Evolutionary conservation across 2,329 filamentous ascomycete genomes (phyloP).

Genomic region (Ascochyta koolunga): DNA sequence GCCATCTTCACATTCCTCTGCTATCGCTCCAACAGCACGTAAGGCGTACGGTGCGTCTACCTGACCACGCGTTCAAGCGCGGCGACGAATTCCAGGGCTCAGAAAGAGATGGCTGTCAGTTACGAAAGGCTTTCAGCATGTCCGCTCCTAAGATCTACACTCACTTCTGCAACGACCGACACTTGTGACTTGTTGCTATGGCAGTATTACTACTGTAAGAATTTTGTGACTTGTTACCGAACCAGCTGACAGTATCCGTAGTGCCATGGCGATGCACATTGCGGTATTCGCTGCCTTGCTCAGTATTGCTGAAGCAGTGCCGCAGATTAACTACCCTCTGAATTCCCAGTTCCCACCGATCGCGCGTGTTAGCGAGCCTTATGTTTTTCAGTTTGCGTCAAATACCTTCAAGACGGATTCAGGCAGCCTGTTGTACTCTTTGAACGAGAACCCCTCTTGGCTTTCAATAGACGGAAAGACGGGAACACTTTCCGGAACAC

Average conservation of each 20-base stretch:
- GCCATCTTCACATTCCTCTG: constrained; percentile 36
- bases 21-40: constrained; percentile 26
- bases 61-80: constrained; percentile 34
- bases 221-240: not conserved
- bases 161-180: constrained; percentile 16
- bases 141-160: constrained; percentile 19
- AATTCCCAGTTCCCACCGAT: constrained; percentile 85
- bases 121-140: constrained; percentile 29
- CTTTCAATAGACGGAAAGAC: constrained; percentile 70
- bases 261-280: constrained; percentile 26
- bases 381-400: constrained; percentile 73
- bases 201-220: constrained; percentile 26
- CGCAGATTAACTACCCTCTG: constrained; percentile 68
- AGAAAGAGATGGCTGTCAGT: constrained; percentile 39
- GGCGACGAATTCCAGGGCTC: constrained; percentile 36
- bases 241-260: constrained; percentile 10
- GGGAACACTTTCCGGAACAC: constrained; percentile 74
- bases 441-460: constrained; percentile 73
- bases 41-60: constrained; percentile 27
- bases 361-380: constrained; percentile 70
- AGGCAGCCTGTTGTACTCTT: constrained; percentile 66
- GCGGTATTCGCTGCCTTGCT: constrained; percentile 24
- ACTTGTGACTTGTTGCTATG: constrained; percentile 21
- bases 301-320: constrained; percentile 31
- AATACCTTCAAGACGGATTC: constrained; percentile 73